A percentile compares a stretch with the other conserved stretches of the same genome.
Evolutionary conservation across 2,329 filamentous ascomycete species (phyloP).

Genomic region (Neoarthrinium moseri): DNA sequence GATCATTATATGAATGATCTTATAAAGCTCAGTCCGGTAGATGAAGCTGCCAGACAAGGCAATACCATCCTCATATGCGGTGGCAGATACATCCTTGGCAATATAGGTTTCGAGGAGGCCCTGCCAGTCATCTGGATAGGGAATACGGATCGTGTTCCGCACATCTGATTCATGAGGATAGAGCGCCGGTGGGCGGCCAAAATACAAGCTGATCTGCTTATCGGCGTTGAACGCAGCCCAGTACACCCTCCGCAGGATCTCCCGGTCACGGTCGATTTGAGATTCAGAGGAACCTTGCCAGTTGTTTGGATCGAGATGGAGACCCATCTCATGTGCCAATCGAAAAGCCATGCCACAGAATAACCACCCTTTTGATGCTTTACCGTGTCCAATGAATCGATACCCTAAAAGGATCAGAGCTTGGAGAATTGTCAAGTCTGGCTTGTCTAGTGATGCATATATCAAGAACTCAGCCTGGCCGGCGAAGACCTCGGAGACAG

Average conservation of each 20-base stretch:
- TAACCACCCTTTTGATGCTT: slow-evolving; percentile 49
- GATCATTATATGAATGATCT: slow-evolving; percentile 50
- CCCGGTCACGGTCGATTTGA: slow-evolving; percentile 42
- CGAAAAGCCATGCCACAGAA: slow-evolving; percentile 53
- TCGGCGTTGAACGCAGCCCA: slow-evolving; percentile 50
- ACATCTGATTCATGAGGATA: slow-evolving; percentile 50
- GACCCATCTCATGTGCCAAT: slow-evolving; percentile 50
- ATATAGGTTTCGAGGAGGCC: slow-evolving; percentile 47
- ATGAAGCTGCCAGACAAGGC: slow-evolving; percentile 43
- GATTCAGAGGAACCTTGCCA: slow-evolving; percentile 41
- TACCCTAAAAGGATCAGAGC: slow-evolving; percentile 44
- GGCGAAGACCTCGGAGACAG: slow-evolving; percentile 41
- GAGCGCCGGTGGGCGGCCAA: slow-evolving; percentile 48
- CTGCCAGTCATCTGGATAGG: slow-evolving; percentile 49
- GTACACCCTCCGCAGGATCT: slow-evolving; percentile 47
- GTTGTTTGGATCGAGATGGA: slow-evolving; percentile 50
- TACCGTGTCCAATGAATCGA: slow-evolving; percentile 44
- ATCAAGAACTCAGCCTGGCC: slow-evolving; percentile 44
- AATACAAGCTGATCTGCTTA: slow-evolving; percentile 50
- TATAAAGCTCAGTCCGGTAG: slow-evolving; percentile 45
- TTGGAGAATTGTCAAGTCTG: slow-evolving; percentile 45
- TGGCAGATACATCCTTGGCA: slow-evolving; percentile 39
- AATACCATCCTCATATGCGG: slow-evolving; percentile 45
- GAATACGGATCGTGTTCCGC: slow-evolving; percentile 44
- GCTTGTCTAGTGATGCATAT: slow-evolving; percentile 41